Base-by-base conservation (phyloP, 1,284 basidiomycete species). In the Mycosarcoma maydis region DNA sequence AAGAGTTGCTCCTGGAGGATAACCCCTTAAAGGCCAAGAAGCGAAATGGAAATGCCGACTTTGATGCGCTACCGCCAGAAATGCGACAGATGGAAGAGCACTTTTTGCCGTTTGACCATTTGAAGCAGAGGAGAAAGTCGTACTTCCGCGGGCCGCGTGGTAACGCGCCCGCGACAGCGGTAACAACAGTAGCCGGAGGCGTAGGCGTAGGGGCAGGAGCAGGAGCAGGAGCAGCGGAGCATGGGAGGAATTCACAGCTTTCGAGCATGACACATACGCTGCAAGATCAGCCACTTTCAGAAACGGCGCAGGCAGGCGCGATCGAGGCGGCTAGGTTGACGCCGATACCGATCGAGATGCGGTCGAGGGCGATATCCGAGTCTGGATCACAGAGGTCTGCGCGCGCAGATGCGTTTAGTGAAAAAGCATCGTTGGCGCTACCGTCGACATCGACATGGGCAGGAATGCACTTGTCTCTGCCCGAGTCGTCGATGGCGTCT, bases 41-140 rank as follows among this genome's bases (percentile, higher is more conserved):
- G 69, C 87, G 95, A 48, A 96, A 95, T 82, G 90, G 89, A 6
- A 91, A 91, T 64, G 90, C 94, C 64, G 94, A 97, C 81, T 82
- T 91, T 7, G 89, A 91, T 68, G 88, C 88, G 46, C 84, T 98
- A 55, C 91, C 90, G 55, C 87, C 88, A 0, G 95, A 98, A 83
- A 92, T 95, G 90, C 85, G 91, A 53, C 90, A 94, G 84, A 96
- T 98, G 92, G 95, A 98, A 84, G 93, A 98, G 81, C 92, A 96
- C 42, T 78, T 78, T 32, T 40, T 75, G 29, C 75, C 77, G 3
- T 78, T 78, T 38, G 77, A 78, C 52, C 75, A 77, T 44, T 49
- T 78, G 23, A 78, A 78, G 48, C 77, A 78, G 41, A 39, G 61
- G 16, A 51, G 77, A 6, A 68, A 67, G 42, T 65, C 54, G 26